Conservation (phyloP, 139 green algal genomes). For the Closterium sp. region DNA sequence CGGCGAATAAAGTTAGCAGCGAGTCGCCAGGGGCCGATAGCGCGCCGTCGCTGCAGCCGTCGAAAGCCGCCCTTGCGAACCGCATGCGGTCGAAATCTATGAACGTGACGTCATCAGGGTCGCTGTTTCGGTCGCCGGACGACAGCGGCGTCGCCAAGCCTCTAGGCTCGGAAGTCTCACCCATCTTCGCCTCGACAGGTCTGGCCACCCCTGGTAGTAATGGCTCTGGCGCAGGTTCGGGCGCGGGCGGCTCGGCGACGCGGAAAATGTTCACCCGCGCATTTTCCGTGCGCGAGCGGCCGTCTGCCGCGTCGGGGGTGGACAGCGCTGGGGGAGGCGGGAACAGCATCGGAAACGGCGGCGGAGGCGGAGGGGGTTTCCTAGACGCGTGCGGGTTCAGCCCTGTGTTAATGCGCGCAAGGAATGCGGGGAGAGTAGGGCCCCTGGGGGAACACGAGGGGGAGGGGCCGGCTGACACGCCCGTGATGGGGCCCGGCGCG, state of each 20-base stretch:
- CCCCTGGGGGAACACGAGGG: background rate
- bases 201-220: background rate
- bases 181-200: background rate
- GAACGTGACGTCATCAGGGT: background rate
- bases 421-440: background rate
- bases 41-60: background rate
- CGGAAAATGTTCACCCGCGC: background rate
- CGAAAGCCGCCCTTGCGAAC: background rate
- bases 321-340: background rate
- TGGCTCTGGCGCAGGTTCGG: background rate
- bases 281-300: background rate
- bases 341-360: background rate
- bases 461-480: background rate
- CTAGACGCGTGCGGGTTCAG: background rate
- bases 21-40: background rate
- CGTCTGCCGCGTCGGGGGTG: background rate
- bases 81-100: background rate
- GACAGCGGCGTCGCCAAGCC: background rate
- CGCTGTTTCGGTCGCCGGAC: background rate
- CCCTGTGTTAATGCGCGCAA: background rate
- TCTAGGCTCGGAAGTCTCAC: background rate
- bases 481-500: background rate
- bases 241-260: background rate
- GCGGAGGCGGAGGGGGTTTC: background rate
- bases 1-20: background rate